Evolutionary conservation across 148 eudicot species (phyloP), one percentile per base, ranked within the genome.

Genomic region (Dysphania ambrosioides): DNA sequence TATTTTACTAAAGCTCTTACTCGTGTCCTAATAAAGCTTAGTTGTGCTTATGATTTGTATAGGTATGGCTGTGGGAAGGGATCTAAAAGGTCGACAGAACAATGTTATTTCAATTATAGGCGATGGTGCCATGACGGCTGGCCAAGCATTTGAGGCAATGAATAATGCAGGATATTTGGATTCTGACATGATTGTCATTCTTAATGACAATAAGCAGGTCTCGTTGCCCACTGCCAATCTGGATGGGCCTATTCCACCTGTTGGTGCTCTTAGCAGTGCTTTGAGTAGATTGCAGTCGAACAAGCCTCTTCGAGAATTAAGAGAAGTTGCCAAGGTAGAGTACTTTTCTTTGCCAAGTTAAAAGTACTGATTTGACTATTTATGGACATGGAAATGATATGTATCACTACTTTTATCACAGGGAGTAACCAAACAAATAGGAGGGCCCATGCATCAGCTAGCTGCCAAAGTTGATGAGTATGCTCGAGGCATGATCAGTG

Each of bases 31-130:
- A 38, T 18, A 4, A 9, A 41, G 29, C 18, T 61, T 56, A 18
- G 13, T 21, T 21, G 19, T 23, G 40, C 67, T 23, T n/a, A 40
- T 78, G 32, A 21, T 66, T 23, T 80, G 63, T 63, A 76, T 82
- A 94, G 98, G 98, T 65, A 94, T 94, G 98, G 98, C 98, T 44
- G 97, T 94, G 34, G 98, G 98, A 71, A 84, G 98, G 81, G 98
- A 94, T 75, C 82, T 94, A 9, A 94, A 91, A 79, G 90, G 91
- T 60, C 79, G 80, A 78, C 86, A 86, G 38, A 94, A 94, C 84
- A 72, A 84, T 70, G 98, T 94, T n/a, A 78, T 94, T 72, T 80
- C 98, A 29, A 88, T 94, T 9, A 94, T 94, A 56, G 98, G 98
- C 42, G 98, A 94, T 57, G 98, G 98, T 51, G 98, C 98, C 60